Percentiles rank a stretch among this genome's conserved stretches.
These are phyloP conservation scores for Exophiala xenobiotica DNA, from an alignment of 2,329 filamentous ascomycete genomes.

Conservation along the genomic window DNA sequence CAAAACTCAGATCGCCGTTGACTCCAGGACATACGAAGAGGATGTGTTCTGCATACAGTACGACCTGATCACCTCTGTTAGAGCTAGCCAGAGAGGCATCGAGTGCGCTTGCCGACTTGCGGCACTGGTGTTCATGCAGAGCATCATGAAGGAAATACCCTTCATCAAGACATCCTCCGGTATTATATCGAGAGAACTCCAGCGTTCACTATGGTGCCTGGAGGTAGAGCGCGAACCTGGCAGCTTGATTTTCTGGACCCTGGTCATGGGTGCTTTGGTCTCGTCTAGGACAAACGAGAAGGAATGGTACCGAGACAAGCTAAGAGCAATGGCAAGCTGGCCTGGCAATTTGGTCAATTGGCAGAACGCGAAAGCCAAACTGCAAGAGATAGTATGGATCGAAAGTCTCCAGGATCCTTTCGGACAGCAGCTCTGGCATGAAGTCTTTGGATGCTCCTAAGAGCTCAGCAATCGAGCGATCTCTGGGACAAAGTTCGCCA, in stretches of 20 bases:
- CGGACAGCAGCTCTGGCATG: constrained; percentile 19
- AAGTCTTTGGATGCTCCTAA: background rate
- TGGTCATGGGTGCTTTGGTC: constrained; percentile 19
- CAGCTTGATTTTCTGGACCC: constrained; percentile 15
- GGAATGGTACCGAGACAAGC: constrained; percentile 11
- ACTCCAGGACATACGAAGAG: constrained; percentile 22
- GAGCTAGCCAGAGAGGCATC: background rate
- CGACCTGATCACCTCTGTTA: constrained; percentile 14
- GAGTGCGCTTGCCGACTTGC: constrained; percentile 17
- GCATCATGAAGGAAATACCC: constrained; percentile 13
- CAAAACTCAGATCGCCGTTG: constrained; percentile 2
- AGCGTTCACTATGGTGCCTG: background rate
- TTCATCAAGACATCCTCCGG: constrained; percentile 11
- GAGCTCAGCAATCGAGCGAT: background rate
- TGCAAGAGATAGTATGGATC: constrained; percentile 14
- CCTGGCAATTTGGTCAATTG: constrained; percentile 4
- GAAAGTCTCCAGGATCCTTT: constrained; percentile 10
- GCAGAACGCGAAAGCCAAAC: constrained; percentile 9
- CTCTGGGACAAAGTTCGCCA: background rate
- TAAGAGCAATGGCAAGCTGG: background rate
- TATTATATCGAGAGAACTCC: constrained; percentile 10
- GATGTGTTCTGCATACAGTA: constrained; percentile 20
- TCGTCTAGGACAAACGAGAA: constrained; percentile 12
- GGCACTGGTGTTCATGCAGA: constrained; percentile 22
- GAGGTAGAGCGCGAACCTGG: background rate